A percentile compares a stretch with the other conserved stretches of the same genome.
phyloP scores from a whole-genome alignment of 257 asterid genomes.

The Oldenlandia corymbosa region DNA sequence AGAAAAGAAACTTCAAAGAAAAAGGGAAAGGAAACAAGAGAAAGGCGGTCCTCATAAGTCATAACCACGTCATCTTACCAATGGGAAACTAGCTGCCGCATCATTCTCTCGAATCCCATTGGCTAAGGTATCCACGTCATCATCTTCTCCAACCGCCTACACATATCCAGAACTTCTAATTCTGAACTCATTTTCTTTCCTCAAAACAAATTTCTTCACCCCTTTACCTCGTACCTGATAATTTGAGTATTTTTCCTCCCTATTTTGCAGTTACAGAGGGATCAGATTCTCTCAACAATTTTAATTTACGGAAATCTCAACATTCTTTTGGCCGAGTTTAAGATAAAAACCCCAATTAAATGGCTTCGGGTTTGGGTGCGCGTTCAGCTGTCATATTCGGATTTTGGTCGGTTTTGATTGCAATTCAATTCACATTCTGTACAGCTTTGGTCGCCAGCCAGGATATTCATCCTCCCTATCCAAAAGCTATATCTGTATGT shows the following conservation, averaged over 20 bases:
- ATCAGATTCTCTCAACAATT: not conserved
- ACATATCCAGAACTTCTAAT: slow-evolving; percentile 4
- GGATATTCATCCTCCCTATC: slow-evolving; percentile 35
- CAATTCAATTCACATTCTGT: slow-evolving; percentile 24
- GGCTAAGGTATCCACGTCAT: slow-evolving; percentile 46
- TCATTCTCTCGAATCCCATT: slow-evolving; percentile 42
- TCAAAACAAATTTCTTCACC: not conserved
- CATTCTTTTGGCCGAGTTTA: not conserved
- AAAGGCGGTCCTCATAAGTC: not conserved
- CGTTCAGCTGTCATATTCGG: slow-evolving; percentile 10
- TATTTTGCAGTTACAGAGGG: not conserved
- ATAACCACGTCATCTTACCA: slow-evolving; percentile 29
- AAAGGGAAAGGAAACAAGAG: not conserved
- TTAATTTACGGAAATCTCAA: too few species aligned
- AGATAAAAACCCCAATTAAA: not conserved
- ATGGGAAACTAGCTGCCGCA: slow-evolving; percentile 10
- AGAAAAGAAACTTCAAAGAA: not conserved
- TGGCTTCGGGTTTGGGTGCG: slow-evolving; percentile 29
- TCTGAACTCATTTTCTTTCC: not conserved
- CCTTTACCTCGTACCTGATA: too few species aligned
- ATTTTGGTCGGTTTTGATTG: slow-evolving; percentile 29
- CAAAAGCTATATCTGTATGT: slow-evolving; percentile 59
- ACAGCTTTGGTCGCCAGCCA: slow-evolving; percentile 31
- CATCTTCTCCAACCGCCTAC: slow-evolving; percentile 15
- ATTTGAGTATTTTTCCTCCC: slow-evolving; percentile 1